phyloP scores from a whole-genome alignment of 192 early-diverging fungal species.

The Backusella sp. region DNA sequence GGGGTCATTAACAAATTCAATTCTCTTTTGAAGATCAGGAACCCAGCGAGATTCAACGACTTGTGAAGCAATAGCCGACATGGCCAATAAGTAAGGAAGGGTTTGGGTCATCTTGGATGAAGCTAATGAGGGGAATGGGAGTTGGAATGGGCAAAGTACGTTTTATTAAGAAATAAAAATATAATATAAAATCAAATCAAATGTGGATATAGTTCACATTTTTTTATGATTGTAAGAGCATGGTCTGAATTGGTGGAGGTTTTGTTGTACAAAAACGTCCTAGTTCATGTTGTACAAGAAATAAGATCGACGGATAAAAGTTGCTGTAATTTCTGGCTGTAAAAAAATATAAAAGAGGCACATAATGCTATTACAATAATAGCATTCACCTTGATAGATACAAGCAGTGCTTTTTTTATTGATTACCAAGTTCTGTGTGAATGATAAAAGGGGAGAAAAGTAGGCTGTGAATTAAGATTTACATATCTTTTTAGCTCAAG shows the following conservation, averaged over 20 bases:
- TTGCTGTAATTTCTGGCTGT: not conserved
- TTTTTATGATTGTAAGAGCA: constrained; percentile 2
- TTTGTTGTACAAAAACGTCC: not conserved
- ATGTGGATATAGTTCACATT: constrained; percentile 7
- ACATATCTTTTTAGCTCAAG: too few relatives aligned
- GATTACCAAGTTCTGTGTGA: too few relatives aligned
- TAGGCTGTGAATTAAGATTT: too few relatives aligned
- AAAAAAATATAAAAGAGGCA: not conserved
- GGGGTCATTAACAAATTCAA: not conserved
- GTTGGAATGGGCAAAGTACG: not conserved
- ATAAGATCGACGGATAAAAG: constrained; percentile 4
- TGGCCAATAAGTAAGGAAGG: not conserved
- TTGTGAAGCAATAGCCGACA: not conserved
- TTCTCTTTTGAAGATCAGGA: not conserved
- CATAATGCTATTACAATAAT: not conserved
- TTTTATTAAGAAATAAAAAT: constrained; percentile 2
- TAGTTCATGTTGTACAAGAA: not conserved
- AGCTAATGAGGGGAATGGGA: not conserved
- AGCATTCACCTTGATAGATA: not conserved
- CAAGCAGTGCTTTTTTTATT: not conserved
- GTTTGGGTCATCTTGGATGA: not conserved
- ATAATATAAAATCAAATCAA: constrained; percentile 9
- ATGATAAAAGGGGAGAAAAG: too few relatives aligned
- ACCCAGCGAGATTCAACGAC: not conserved
- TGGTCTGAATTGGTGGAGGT: not conserved